Evolutionary conservation across 78 protist species (phyloP), one percentile per base, ranked within the genome.

Genomic region (Dictyostelium brefeldianum): DNA sequence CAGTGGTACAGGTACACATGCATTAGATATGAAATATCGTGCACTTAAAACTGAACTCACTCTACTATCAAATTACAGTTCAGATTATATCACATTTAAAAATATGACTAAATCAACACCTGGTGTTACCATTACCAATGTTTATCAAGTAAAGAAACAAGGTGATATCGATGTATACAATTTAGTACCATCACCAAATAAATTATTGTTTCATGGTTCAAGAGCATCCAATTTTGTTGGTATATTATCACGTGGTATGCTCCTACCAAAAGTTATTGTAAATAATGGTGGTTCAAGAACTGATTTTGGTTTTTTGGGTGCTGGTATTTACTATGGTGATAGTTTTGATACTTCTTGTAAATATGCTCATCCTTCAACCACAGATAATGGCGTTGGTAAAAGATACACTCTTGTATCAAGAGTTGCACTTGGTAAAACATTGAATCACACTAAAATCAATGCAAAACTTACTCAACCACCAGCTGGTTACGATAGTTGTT

Each of bases 301-400:
- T 4, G 87, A 95, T 75, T 71, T 69, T 62, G 97, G 97, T 50
- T 77, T n/a, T 81, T 59, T 95, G 3, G 97, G 97, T 59, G 71
- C 80, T 18, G 97, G 97, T 74, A 90, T 95, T 47, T 95, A 95
- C 54, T 95, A 62, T 69, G 89, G 78, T 47, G 91, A 81, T 74
- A 27, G 73, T 25, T 51, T 81, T 27, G 78, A 57, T 5, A 95
- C 92, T 0, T 9, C 92, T 9, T 25, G n/a, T 15, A 25, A 54
- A 31, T 95, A 95, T 48, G 77, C 96, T 22, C 70, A 50, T 51
- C 85, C 83, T 6, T 53, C 93, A 5, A 2, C 20, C 6, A 18
- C n/a, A 0, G 62, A 71, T 25, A 25, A 9, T 9, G 4, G 11
- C 2, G 7, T 51, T 11, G 27, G 54, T 5, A 51, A 12, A 1